Conservation (phyloP, 2,329 filamentous ascomycete species). For the Bipolaris sorokiniana region DNA sequence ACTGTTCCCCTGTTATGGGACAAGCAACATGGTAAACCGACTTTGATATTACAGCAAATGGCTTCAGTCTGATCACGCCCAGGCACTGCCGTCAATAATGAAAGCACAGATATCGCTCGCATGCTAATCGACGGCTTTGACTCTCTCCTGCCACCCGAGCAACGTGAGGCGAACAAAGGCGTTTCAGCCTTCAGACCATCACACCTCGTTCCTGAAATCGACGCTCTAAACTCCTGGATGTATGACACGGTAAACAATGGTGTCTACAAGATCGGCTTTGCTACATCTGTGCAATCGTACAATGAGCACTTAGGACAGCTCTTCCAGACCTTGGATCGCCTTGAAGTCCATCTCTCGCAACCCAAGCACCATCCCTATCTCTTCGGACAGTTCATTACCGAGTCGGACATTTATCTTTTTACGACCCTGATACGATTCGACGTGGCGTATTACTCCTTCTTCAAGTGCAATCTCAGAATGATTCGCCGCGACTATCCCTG, state of each 20-base stretch:
- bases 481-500: slow-evolving; percentile 82
- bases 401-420: slow-evolving; percentile 57
- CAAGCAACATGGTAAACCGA: slow-evolving; percentile 57
- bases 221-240: slow-evolving; percentile 79
- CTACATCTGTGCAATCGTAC: slow-evolving; percentile 82
- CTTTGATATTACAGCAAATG: neutral
- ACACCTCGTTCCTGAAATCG: slow-evolving; percentile 70
- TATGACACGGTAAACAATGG: slow-evolving; percentile 68
- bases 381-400: slow-evolving; percentile 67
- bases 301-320: slow-evolving; percentile 73
- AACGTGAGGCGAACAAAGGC: slow-evolving; percentile 60
- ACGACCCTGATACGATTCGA: slow-evolving; percentile 67
- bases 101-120: slow-evolving; percentile 44
- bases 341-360: slow-evolving; percentile 71
- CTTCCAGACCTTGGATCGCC: slow-evolving; percentile 77
- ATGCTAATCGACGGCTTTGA: slow-evolving; percentile 46
- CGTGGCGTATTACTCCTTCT: slow-evolving; percentile 60
- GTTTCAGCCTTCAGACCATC: slow-evolving; percentile 71
- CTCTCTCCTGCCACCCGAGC: slow-evolving; percentile 49
- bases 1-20: slow-evolving; percentile 82
- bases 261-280: slow-evolving; percentile 73
- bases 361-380: slow-evolving; percentile 67
- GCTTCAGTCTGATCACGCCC: slow-evolving; percentile 10
- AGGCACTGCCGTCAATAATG: slow-evolving; percentile 47
- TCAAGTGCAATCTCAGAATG: slow-evolving; percentile 82